Evolutionary conservation across 2,329 filamentous ascomycete species (phyloP).

Genomic region (Exophiala calicioides): DNA sequence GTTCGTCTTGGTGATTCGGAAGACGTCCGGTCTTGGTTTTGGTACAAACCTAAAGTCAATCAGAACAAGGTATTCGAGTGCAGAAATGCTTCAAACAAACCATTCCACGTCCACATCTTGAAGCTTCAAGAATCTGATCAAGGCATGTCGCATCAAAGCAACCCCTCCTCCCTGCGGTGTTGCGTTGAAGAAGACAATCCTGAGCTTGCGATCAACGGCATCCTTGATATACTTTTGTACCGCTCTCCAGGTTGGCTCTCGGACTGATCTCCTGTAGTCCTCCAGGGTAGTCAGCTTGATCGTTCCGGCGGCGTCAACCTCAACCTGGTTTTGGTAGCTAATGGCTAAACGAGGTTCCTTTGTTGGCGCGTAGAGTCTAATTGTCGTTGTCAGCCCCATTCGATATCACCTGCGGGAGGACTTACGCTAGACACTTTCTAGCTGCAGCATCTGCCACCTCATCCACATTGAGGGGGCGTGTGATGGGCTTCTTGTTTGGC

Average conservation of each 20-base stretch:
- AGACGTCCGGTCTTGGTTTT: conserved; percentile 75
- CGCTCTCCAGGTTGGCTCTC: conserved; percentile 63
- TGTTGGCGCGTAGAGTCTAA: conserved; percentile 70
- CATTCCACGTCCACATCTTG: conserved; percentile 71
- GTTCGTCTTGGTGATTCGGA: conserved; percentile 81
- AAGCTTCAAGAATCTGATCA: conserved; percentile 69
- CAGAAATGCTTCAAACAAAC: conserved; percentile 53
- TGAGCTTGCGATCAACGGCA: conserved; percentile 64
- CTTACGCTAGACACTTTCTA: conserved; percentile 73
- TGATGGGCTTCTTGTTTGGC: conserved; percentile 40
- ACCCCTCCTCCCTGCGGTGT: conserved; percentile 83
- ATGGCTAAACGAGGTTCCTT: conserved; percentile 67
- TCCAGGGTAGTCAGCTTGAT: conserved; percentile 60
- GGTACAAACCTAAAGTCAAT: conserved; percentile 61
- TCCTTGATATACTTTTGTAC: conserved; percentile 64
- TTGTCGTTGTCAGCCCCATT: background rate
- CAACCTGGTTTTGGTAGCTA: conserved; percentile 67
- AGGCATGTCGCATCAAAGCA: conserved; percentile 76
- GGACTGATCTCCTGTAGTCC: conserved; percentile 64
- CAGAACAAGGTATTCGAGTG: conserved; percentile 1
- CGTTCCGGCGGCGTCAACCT: conserved; percentile 68
- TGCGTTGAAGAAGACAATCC: conserved; percentile 76
- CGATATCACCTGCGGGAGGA: conserved; percentile 18
- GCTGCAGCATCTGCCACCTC: conserved; percentile 82
- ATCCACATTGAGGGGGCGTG: conserved; percentile 60